phyloP scores from a whole-genome alignment of 2,329 filamentous ascomycete species.

The Penicillium sp. region DNA sequence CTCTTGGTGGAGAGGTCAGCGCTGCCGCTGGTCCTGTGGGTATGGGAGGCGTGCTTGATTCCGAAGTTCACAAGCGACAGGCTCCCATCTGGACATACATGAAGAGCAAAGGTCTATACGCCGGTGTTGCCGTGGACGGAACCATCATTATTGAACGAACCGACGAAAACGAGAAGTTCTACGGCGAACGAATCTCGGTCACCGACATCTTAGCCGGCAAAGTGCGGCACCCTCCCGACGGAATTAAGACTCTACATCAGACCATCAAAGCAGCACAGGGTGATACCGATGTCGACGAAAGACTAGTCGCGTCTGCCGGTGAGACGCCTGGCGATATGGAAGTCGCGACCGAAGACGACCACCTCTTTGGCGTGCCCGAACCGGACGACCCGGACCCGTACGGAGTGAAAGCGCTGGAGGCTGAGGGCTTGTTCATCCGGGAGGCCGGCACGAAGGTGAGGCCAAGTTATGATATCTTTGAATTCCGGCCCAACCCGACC shows the following conservation, averaged over 20 bases:
- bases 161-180: conserved; percentile 87
- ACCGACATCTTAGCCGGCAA: conserved; percentile 63
- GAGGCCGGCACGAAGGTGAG: conserved; percentile 78
- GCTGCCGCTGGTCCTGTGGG: conserved; percentile 75
- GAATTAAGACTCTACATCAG: conserved; percentile 65
- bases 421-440: conserved; percentile 78
- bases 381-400: conserved; percentile 85
- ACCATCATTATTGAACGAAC: conserved; percentile 80
- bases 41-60: conserved; percentile 70
- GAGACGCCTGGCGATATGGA: conserved; percentile 75
- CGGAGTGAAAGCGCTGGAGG: conserved; percentile 82
- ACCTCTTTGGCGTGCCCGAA: conserved; percentile 72
- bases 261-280: conserved; percentile 88
- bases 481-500: conserved; percentile 72
- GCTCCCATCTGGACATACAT: conserved; percentile 80
- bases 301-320: conserved; percentile 62
- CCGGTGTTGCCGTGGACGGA: conserved; percentile 81
- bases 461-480: conserved; percentile 76
- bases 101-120: conserved; percentile 85
- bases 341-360: conserved; percentile 37
- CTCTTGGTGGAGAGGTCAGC: conserved; percentile 76
- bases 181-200: conserved; percentile 64
- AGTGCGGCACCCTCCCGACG: conserved; percentile 54
- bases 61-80: conserved; percentile 64
- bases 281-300: conserved; percentile 69